Base-by-base conservation (phyloP, 2,329 filamentous ascomycete species). In the Pezizomycotina sp. region DNA sequence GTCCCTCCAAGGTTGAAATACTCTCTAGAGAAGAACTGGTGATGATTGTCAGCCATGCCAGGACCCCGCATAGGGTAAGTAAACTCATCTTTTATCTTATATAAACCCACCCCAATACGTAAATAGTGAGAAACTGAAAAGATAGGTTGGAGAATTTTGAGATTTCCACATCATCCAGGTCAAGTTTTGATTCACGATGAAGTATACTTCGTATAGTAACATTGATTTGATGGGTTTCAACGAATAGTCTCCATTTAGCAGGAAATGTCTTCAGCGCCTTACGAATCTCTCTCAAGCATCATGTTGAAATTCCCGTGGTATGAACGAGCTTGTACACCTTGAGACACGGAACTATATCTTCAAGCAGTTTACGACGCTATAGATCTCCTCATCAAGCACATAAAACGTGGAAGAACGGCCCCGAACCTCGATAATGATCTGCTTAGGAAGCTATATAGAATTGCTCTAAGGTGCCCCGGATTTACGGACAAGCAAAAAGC, bases 261-360 rank as follows among this genome's bases (percentile, higher is more conserved):
- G 61, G 38, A 62, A 71, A 16, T 74, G 69, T 47, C 69, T 71
- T 0, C 71, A 77, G 55, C 65, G 73, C 66, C 71, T 2, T 76
- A 68, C 37, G 73, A 77, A 56, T 71, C 64, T 51, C 59, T 77
- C 49, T 72, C 77, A 47, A 73, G 68, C 52, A 74, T 67, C 1
- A 51, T 72, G 23, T 64, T 63, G 42, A 71, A 76, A 58, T 62
- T 73, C 27, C 73, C 73, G 0, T 77, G 73, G 73, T 62, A 67
- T 41, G 61, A 63, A 52, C n/a, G n/a, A n/a, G n/a, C n/a, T n/a
- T n/a, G n/a, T n/a, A n/a, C n/a, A n/a, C n/a, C n/a, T n/a, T n/a
- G n/a, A n/a, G n/a, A 61, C 69, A 1, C 55, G 67, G 2, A 48
- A 60, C 34, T 68, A 76, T 56, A 75, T 67, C 5, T 57, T 48